Evolutionary conservation across 2,329 filamentous ascomycete genomes (phyloP).

Genomic region (Rasamsonia emersonii): DNA sequence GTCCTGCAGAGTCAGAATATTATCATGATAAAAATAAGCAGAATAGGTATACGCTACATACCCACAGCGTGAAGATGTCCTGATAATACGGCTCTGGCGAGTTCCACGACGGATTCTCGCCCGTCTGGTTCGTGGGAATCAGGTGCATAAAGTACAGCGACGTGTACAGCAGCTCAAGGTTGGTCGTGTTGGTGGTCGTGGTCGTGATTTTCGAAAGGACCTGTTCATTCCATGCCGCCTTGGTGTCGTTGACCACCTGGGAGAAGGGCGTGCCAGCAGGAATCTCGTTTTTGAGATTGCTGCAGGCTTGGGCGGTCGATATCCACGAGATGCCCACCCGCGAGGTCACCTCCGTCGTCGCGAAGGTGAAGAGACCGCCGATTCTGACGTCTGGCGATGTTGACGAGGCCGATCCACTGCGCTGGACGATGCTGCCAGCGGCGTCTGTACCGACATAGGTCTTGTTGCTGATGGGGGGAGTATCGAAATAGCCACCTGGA

Average conservation of each 20-base stretch:
- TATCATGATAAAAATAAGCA: neutral
- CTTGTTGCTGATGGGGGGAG: conserved; percentile 20
- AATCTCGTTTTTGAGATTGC: conserved; percentile 60
- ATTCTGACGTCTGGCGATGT: conserved; percentile 39
- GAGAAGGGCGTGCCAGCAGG: conserved; percentile 57
- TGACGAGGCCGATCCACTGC: conserved; percentile 23
- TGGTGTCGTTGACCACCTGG: conserved; percentile 42
- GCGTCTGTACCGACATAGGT: conserved; percentile 20
- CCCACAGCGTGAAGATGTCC: conserved; percentile 64
- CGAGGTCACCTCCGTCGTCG: conserved; percentile 40
- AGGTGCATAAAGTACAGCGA: conserved; percentile 64
- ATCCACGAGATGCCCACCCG: conserved; percentile 61
- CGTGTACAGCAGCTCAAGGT: conserved; percentile 55
- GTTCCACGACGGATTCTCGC: conserved; percentile 61
- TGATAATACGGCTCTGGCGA: conserved; percentile 62
- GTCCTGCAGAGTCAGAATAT: conserved; percentile 62
- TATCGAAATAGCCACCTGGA: conserved; percentile 55
- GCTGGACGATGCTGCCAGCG: conserved; percentile 19
- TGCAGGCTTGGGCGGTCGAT: conserved; percentile 60
- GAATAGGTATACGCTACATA: neutral
- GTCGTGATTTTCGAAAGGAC: conserved; percentile 64
- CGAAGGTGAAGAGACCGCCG: conserved; percentile 46
- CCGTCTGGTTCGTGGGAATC: conserved; percentile 64
- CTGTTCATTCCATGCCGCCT: conserved; percentile 53
- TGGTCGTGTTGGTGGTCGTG: conserved; percentile 52